Evolutionary conservation across 2,329 filamentous ascomycete species (phyloP), one percentile per base, ranked within the genome.

Genomic region (Penicillium occitanis): DNA sequence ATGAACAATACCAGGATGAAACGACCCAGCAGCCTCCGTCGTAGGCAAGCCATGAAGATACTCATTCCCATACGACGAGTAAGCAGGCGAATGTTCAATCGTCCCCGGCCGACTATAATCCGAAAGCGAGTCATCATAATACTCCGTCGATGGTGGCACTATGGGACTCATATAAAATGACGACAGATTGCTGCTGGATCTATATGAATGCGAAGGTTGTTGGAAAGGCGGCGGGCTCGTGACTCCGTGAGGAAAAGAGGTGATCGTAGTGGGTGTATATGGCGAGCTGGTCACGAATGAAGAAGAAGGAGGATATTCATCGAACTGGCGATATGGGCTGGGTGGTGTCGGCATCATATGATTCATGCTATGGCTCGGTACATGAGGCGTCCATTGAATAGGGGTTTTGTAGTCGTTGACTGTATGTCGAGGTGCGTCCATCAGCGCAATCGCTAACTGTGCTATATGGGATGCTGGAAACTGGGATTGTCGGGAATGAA

Each of bases 341-440:
- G 77, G 70, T 7, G 78, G 75, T 19, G 72, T 70, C 1, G 78
- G 72, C 5, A 77, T 76, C 66, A 77, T 77, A 53, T 77, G 73
- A 57, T 79, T 77, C 35, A 79, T 70, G 0, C 72, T 70, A 17
- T 60, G 64, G 8, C 7, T 35, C 1, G 73, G 75, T 22, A 77
- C 74, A 0, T 7, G 61, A 0, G 60, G 64, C 19, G 77, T 77
- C 88, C 88, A 91, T 58, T 89, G 88, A 82, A 91, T 88, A 70
- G 88, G 86, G 42, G 81, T 83, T 71, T 89, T 87, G 78, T 93
- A 92, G 71, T 88, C 87, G 66, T 83, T 81, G 64, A 91, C 87
- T 57, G 88, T 87, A 70, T 91, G 85, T 64, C 90, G 87, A 19
- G 91, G 90, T 68, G 89, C 88, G 71, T 91, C 87, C 87, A 92